Percentiles rank a stretch among this genome's conserved stretches.
Evolutionary conservation across 495 filamentous ascomycete genomes (phyloP).

Genomic region (Aspergillus nidulans): DNA sequence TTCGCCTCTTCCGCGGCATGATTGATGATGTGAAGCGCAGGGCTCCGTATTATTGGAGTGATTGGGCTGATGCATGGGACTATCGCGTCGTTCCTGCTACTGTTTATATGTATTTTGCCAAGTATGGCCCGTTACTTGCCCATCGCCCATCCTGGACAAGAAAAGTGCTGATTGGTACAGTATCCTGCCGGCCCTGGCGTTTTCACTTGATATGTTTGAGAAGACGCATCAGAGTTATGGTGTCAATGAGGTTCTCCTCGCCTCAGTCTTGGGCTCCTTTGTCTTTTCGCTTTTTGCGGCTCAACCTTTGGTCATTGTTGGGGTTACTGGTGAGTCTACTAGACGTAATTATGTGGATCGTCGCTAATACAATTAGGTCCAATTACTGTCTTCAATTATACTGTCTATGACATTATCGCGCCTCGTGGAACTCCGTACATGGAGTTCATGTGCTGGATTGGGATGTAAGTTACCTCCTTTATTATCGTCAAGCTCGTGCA

Average conservation of each 20-base stretch:
- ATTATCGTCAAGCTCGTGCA: not conserved
- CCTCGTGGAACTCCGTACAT: conserved; percentile 69
- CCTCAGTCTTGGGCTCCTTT: conserved; percentile 71
- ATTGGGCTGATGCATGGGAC: conserved; percentile 81
- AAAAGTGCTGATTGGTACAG: conserved; percentile 34
- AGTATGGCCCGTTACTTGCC: conserved; percentile 58
- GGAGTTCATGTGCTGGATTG: conserved; percentile 82
- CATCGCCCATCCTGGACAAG: not conserved
- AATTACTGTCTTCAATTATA: conserved; percentile 86
- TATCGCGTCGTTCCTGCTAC: conserved; percentile 79
- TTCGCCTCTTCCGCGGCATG: conserved; percentile 60
- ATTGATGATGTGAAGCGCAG: conserved; percentile 67
- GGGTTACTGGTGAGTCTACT: conserved; percentile 63
- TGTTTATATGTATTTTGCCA: conserved; percentile 88
- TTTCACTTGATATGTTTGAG: conserved; percentile 81
- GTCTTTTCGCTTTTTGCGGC: conserved; percentile 73
- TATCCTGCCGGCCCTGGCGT: conserved; percentile 76
- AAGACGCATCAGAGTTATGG: conserved; percentile 76
- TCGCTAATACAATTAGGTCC: conserved; percentile 47
- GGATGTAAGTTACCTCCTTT: conserved; percentile 47
- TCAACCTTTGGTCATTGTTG: conserved; percentile 82
- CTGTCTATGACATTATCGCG: conserved; percentile 75
- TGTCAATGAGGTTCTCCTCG: conserved; percentile 78
- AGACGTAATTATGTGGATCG: not conserved
- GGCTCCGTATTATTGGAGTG: conserved; percentile 69